These are phyloP conservation scores for Phyllosticta citriasiana DNA, from an alignment of 2,329 filamentous ascomycete species.

Conservation along the genomic window DNA sequence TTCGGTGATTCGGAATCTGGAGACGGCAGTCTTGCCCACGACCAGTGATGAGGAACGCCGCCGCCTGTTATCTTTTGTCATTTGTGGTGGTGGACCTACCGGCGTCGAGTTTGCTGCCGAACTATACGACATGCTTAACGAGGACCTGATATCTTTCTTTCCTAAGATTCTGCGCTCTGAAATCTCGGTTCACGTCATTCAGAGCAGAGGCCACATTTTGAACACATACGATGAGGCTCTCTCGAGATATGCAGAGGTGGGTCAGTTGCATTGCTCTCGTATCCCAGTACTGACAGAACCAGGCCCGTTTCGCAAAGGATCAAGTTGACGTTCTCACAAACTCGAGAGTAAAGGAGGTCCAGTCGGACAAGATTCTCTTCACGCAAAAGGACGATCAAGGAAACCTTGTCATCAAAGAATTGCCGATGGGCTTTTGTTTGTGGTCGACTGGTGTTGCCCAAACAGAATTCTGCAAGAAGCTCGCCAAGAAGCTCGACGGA, in stretches of 20 bases:
- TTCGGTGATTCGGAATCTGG: constrained; percentile 78
- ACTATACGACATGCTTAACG: constrained; percentile 90
- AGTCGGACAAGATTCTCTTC: constrained; percentile 75
- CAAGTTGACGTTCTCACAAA: constrained; percentile 88
- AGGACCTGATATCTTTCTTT: constrained; percentile 76
- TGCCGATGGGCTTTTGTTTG: constrained; percentile 90
- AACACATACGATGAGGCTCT: constrained; percentile 97
- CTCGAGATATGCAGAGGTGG: constrained; percentile 75
- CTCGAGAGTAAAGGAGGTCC: constrained; percentile 83
- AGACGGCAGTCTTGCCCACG: constrained; percentile 84
- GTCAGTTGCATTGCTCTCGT: constrained; percentile 1
- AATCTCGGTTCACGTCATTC: constrained; percentile 94
- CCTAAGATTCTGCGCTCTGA: constrained; percentile 89
- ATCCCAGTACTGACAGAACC: background rate
- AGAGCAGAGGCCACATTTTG: constrained; percentile 86
- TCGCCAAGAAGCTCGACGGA: constrained; percentile 64
- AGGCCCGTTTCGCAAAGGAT: constrained; percentile 77
- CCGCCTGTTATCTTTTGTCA: constrained; percentile 85
- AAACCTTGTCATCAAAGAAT: constrained; percentile 72
- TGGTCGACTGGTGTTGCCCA: constrained; percentile 96
- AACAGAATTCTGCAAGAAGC: constrained; percentile 64
- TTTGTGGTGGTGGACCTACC: constrained; percentile 89
- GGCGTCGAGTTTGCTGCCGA: constrained; percentile 97
- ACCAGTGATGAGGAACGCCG: constrained; percentile 79
- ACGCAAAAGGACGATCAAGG: constrained; percentile 70